These are phyloP conservation scores for Rhodosporidiobolus odoratus DNA, from an alignment of 768 basidiomycete species.

Conservation along the genomic window DNA sequence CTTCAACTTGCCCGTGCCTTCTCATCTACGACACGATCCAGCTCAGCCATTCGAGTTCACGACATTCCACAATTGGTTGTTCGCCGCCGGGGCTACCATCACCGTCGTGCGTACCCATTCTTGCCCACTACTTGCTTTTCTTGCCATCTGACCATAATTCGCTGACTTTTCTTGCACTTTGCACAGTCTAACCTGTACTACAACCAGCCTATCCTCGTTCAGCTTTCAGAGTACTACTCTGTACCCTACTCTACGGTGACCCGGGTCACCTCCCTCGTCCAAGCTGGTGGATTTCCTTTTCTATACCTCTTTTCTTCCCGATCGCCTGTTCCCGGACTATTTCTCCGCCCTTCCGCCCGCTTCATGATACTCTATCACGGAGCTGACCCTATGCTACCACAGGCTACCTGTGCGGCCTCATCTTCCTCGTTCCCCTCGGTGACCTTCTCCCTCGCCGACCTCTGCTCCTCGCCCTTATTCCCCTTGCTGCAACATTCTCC, in stretches of 20 bases:
- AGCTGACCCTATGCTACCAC: background rate
- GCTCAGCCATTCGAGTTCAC: slow-evolving; percentile 35
- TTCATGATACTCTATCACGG: background rate
- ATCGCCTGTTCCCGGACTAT: too few species aligned
- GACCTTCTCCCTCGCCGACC: slow-evolving; percentile 58
- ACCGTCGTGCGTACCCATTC: slow-evolving; percentile 5
- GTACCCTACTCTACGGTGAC: slow-evolving; percentile 13
- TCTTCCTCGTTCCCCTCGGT: slow-evolving; percentile 72
- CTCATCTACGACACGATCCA: slow-evolving; percentile 39
- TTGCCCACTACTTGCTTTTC: background rate
- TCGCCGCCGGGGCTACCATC: slow-evolving; percentile 44
- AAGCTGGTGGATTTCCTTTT: too few species aligned
- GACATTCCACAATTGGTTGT: slow-evolving; percentile 41
- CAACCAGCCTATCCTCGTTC: slow-evolving; percentile 44
- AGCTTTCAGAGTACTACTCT: background rate
- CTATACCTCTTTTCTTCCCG: too few species aligned
- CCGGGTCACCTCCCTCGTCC: slow-evolving; percentile 1
- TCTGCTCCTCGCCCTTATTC: slow-evolving; percentile 49
- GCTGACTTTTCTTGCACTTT: background rate
- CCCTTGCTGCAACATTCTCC: slow-evolving; percentile 54
- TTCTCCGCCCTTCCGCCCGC: background rate
- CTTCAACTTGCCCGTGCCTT: slow-evolving; percentile 48
- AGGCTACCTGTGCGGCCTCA: slow-evolving; percentile 50
- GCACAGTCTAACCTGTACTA: slow-evolving; percentile 43
- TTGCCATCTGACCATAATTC: background rate